Evolutionary conservation across 441 rosid genomes (phyloP).

Genomic region (Populus hybrid): DNA sequence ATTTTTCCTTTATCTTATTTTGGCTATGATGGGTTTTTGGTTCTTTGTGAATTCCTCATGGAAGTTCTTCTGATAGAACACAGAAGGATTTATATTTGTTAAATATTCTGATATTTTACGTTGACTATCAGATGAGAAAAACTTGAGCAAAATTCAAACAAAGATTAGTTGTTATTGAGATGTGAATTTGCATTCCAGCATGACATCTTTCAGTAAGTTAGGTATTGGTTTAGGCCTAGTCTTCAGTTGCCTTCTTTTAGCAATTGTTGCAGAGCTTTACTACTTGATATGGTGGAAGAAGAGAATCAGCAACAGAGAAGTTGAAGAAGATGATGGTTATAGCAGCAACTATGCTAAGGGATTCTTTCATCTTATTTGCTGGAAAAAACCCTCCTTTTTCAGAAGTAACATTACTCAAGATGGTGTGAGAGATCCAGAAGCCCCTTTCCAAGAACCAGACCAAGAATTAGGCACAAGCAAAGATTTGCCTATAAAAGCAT

Average conservation of each 20-base stretch:
- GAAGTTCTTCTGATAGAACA: not conserved
- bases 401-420: conserved; percentile 22
- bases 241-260: conserved; percentile 69
- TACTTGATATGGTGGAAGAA: conserved; percentile 67
- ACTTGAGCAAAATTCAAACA: not conserved
- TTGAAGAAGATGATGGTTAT: conserved; percentile 33
- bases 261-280: conserved; percentile 69
- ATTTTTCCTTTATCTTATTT: not conserved
- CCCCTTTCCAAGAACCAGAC: conserved; percentile 38
- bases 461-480: conserved; percentile 60
- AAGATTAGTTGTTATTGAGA: conserved; percentile 8
- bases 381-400: conserved; percentile 50
- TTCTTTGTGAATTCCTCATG: not conserved
- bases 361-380: conserved; percentile 58
- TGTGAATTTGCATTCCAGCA: conserved; percentile 48
- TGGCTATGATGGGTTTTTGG: not conserved
- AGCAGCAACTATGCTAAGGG: conserved; percentile 53
- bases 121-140: not conserved
- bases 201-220: conserved; percentile 58
- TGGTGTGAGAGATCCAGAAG: conserved; percentile 23
- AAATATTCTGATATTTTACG: not conserved
- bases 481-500: conserved; percentile 45
- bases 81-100: not conserved
- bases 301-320: conserved; percentile 35
- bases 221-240: conserved; percentile 66